Evolutionary conservation across 2,329 filamentous ascomycete genomes (phyloP), one percentile per base, ranked within the genome.

Genomic region (Aspergillus amoenus): DNA sequence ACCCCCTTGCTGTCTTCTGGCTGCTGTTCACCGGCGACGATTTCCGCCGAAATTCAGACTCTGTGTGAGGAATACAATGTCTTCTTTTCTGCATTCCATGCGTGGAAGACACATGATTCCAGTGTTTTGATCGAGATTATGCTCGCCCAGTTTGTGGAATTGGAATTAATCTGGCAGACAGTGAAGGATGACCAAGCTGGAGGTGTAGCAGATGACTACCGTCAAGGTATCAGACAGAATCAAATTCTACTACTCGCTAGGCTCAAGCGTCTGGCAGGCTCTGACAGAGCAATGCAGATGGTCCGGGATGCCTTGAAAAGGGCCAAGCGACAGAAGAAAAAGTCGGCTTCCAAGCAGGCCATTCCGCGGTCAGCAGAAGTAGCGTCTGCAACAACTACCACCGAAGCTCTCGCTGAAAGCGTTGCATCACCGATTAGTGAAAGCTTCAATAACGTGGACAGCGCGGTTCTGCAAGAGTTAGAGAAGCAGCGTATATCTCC

Each of bases 151-250:
- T 88, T 88, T 64, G 82, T 87, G 41, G 85, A 86, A 66, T 75
- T 88, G 17, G 85, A 88, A 65, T 78, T 84, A 17, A 88, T 88
- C 15, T 86, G 85, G 83, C 85, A 88, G 69, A 85, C 83, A 2
- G 85, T 88, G 58, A 87, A 88, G 66, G 80, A 86, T 61, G 84
- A 87, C 54, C 82, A 76, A 22, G 79, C 80, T 8, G 85, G 84
- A 44, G 82, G 84, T 52, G 85, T 85, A 39, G 83, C 84, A 3
- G 81, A 81, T 42, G 85, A 88, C 57, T 88, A 88, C 65, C 79
- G 81, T 37, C 80, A 85, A 62, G 85, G 85, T n/a, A 87, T 88
- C 58, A 78, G 84, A 22, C 82, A 87, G 60, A 87, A 88, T 60
- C 85, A 88, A 65, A 82, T 86, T 55, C 79, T 86, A 56, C 74